Conservation (phyloP, 768 basidiomycete species). For the Podaxis sp. region DNA sequence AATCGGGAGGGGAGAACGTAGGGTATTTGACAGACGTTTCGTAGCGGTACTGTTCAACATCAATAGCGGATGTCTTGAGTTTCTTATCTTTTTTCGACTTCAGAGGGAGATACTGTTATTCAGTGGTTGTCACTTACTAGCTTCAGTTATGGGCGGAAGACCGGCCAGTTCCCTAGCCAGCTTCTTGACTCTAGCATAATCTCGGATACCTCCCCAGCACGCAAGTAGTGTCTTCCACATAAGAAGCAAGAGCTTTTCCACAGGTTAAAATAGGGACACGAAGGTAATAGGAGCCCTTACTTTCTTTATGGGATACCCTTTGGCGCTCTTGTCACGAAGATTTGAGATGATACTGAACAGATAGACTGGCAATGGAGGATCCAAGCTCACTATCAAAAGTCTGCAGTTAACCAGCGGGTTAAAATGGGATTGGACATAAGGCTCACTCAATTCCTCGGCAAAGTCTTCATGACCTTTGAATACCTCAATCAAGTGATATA, state of each 20-base stretch:
- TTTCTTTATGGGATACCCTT: slow-evolving; percentile 97
- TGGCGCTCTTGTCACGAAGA: slow-evolving; percentile 89
- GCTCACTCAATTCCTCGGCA: slow-evolving; percentile 93
- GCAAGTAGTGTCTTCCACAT: slow-evolving; percentile 93
- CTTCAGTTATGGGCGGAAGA: slow-evolving; percentile 54
- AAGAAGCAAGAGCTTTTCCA: slow-evolving; percentile 76
- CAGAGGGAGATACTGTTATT: not conserved
- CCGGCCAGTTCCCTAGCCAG: slow-evolving; percentile 84
- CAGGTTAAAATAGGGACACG: not conserved
- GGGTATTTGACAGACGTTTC: slow-evolving; percentile 97
- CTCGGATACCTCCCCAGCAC: slow-evolving; percentile 91
- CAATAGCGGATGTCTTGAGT: slow-evolving; percentile 89
- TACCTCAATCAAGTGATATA: slow-evolving; percentile 93
- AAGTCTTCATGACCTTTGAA: slow-evolving; percentile 94
- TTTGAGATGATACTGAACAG: slow-evolving; percentile 89
- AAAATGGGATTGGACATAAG: not conserved
- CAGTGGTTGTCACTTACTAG: slow-evolving; percentile 21
- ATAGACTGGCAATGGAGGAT: slow-evolving; percentile 91
- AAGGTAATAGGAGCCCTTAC: slow-evolving; percentile 36
- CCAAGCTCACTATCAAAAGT: slow-evolving; percentile 75
- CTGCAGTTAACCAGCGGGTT: not conserved
- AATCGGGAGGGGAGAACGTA: slow-evolving; percentile 74
- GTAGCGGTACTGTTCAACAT: slow-evolving; percentile 85
- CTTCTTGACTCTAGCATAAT: slow-evolving; percentile 79
- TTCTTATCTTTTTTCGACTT: slow-evolving; percentile 39